Evolutionary conservation across 2,329 filamentous ascomycete genomes (phyloP).

Genomic region (Amesomyces nigricolor): DNA sequence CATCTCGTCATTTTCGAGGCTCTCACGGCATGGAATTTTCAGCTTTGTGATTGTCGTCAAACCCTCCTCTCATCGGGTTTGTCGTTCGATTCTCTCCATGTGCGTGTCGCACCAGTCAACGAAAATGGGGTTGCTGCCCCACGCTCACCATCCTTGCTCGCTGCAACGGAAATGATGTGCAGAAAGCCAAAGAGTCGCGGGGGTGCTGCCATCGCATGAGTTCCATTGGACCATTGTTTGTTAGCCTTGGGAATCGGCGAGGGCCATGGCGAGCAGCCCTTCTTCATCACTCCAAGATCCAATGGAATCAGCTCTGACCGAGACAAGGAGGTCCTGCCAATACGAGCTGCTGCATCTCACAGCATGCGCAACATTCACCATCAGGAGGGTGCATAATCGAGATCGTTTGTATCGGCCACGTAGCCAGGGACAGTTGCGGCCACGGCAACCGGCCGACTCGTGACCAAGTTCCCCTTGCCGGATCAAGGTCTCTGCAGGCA

Average conservation of each 20-base stretch:
- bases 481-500: slow-evolving; percentile 22
- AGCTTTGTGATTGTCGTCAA: slow-evolving; percentile 4
- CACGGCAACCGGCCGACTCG: slow-evolving; percentile 7
- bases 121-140: neutral
- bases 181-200: slow-evolving; percentile 11
- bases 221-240: neutral
- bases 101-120: neutral
- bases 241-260: neutral
- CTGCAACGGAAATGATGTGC: slow-evolving; percentile 25
- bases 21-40: neutral
- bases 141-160: slow-evolving; percentile 14
- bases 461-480: slow-evolving; percentile 18
- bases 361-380: neutral
- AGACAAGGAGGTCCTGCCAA: neutral
- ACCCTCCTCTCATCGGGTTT: neutral
- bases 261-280: neutral
- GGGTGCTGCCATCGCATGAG: neutral
- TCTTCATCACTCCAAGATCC: neutral
- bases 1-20: neutral
- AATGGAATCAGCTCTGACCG: neutral
- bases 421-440: neutral
- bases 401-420: slow-evolving; percentile 6
- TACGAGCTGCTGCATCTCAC: slow-evolving; percentile 15
- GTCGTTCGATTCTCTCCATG: neutral
- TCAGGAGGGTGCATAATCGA: slow-evolving; percentile 4